These are phyloP conservation scores for Inga laurina DNA, from an alignment of 306 rosid species.

Conservation along the genomic window DNA sequence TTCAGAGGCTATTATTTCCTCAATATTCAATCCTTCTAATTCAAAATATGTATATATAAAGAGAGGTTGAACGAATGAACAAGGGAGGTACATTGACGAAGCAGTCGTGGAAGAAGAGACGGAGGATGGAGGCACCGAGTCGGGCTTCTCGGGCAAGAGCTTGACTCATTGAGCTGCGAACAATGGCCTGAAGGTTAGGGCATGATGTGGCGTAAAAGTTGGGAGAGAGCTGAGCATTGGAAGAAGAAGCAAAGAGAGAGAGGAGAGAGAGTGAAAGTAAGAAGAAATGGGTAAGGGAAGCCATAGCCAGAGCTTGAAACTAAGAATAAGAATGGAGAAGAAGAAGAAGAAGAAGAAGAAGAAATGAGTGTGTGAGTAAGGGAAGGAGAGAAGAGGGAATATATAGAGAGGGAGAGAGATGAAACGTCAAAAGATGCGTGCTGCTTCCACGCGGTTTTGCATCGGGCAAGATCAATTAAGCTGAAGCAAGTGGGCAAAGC, in stretches of 20 bases:
- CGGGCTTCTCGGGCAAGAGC: slow-evolving; percentile 53
- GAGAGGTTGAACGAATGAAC: no score
- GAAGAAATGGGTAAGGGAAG: slow-evolving; percentile 23
- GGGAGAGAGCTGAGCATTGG: slow-evolving; percentile 60
- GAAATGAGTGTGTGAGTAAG: neutral
- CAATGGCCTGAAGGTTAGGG: slow-evolving; percentile 51
- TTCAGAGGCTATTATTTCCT: no score
- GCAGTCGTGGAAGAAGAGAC: slow-evolving; percentile 90
- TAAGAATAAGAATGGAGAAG: neutral
- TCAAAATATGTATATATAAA: no score
- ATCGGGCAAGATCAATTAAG: neutral
- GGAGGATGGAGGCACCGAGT: slow-evolving; percentile 76
- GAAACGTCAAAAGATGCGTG: neutral
- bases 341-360: neutral
- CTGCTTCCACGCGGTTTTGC: neutral
- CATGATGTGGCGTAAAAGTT: slow-evolving; percentile 58
- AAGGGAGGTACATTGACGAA: slow-evolving; percentile 57
- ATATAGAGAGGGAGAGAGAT: neutral
- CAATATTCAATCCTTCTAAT: no score
- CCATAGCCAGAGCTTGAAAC: slow-evolving; percentile 34
- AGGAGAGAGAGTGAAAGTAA: slow-evolving; percentile 22
- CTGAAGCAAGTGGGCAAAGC: neutral
- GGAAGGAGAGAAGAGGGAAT: neutral
- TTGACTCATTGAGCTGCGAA: slow-evolving; percentile 47
- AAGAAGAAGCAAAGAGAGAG: slow-evolving; percentile 37